Evolutionary conservation across 1,139 yeast species (phyloP), one percentile per base, ranked within the genome.

Genomic region (Schwanniomyces etchellsii): DNA sequence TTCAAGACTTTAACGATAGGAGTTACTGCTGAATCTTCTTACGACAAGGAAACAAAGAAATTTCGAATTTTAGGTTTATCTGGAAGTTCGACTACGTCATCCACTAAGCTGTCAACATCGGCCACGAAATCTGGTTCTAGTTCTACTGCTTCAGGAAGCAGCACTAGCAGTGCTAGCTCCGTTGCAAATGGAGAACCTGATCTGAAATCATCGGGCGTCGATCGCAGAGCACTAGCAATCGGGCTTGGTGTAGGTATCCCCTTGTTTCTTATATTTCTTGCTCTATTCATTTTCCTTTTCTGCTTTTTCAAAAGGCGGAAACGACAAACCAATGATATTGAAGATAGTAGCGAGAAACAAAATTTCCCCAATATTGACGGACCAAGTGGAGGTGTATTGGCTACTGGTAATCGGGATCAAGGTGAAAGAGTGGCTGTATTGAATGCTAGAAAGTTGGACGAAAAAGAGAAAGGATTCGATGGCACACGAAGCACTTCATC

Each of bases 191-290:
- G 43, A 28, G 27, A 22, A n/a, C 3, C 27, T 3, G 23, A 32
- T n/a, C 28, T 31, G 14, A 28, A 38, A 18, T 26, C 33, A 13
- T 30, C 41, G 4, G 37, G 54, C 11, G 27, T 44, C 5, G 39
- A 40, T 16, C 46, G 51, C 5, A 46, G 70, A 40, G 69, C 72
- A 4, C 62, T 85, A 14, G 95, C 95, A 0, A 82, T 89, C 48
- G 94, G 88, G 1, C 72, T 89, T 38, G 96, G 96, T 32, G 91
- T 83, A n/a, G 84, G 82, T 4, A 70, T 89, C 30, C 95, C 95
- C 1, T 54, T 74, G 1, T 68, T 65, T 15, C 60, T 71, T 0
- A 67, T 67, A 4, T 61, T 73, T 0, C 45, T 84, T 6, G 48
- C 74, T 2, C 49, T 74, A 1, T 60, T 69, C 2, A 62, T 65